Base-by-base conservation (phyloP, 768 basidiomycete genomes). In the Dentipellis fragilis region DNA sequence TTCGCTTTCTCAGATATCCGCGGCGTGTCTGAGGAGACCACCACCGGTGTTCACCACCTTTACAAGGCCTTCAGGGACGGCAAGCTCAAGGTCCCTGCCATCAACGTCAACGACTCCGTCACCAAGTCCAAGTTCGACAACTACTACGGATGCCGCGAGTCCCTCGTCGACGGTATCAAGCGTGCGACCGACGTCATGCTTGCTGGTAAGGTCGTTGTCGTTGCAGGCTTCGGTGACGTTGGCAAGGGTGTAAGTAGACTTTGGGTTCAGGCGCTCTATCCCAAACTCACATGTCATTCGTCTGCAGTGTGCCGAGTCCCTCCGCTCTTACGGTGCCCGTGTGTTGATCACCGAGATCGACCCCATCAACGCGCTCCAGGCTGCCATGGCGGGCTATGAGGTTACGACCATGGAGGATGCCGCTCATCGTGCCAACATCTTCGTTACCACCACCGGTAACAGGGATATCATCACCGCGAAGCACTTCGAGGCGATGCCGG, bases 111-210 rank as follows among this genome's bases (percentile, higher is more conserved):
- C 72, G 94, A 96, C 76, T 96, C 95, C 5, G 96, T 99, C 67
- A 99, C 96, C 62, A 99, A 99, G 75, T 96, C 93, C 69, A 99
- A 99, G 80, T 99, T 99, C 70, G 89, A 94, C 75, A 92, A 93
- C 77, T 88, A 92, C 75, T 99, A 99, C 70, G 96, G 96, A 59
- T 99, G 96, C 77, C 92, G 96, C 68, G 96, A 99, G 74, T 99
- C 96, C 35, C 89, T 99, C 60, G 96, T 99, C 58, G 96, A 99
- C 70, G 96, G 96, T 65, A 97, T 99, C 78, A 99, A 99, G 83
- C 93, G 96, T 67, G 96, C 96, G 57, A 99, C 96, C 61, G 96
- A 99, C 71, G 92, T 99, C 71, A 99, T 99, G 96, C 85, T 99
- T 70, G 96, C 96, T 62, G 96, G 95, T 53, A 99, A 99, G 77